Conservation (phyloP, 2,329 filamentous ascomycete species). For the Didymella glomerata region DNA sequence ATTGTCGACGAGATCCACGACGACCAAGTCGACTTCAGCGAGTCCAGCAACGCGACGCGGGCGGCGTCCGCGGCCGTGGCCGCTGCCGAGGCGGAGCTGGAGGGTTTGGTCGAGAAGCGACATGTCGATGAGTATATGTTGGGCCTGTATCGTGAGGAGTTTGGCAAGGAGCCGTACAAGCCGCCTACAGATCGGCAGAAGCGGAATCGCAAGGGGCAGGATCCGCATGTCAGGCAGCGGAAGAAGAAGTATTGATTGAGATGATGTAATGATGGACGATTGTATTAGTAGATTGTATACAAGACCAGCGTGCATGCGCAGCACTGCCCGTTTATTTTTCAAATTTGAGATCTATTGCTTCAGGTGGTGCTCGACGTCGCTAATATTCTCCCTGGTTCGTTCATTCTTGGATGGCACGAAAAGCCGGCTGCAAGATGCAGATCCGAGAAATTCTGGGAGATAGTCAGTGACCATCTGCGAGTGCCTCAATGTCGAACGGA, state of each 20-base stretch:
- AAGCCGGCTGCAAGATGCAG: too few relatives aligned
- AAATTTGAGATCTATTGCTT: not conserved
- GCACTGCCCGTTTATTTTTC: not conserved
- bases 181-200: slow-evolving; percentile 47
- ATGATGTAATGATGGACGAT: not conserved
- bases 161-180: slow-evolving; percentile 44
- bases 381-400: not conserved
- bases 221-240: slow-evolving; percentile 41
- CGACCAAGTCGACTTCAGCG: slow-evolving; percentile 54
- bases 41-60: slow-evolving; percentile 40
- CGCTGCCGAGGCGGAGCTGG: slow-evolving; percentile 23
- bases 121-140: slow-evolving; percentile 52
- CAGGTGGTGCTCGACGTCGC: not conserved
- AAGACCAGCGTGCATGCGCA: not conserved
- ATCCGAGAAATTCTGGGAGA: too few relatives aligned
- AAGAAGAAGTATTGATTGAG: slow-evolving; percentile 40
- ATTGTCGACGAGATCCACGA: slow-evolving; percentile 67
- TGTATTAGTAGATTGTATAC: slow-evolving; percentile 20
- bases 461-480: too few relatives aligned
- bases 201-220: slow-evolving; percentile 41
- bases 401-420: too few relatives aligned
- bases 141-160: slow-evolving; percentile 41
- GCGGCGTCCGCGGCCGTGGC: slow-evolving; percentile 30
- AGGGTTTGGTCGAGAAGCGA: slow-evolving; percentile 28
- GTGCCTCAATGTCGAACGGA: too few relatives aligned